Evolutionary conservation across 176 grass and related monocot species (phyloP).

Genomic region (Rhynchospora tenuis): DNA sequence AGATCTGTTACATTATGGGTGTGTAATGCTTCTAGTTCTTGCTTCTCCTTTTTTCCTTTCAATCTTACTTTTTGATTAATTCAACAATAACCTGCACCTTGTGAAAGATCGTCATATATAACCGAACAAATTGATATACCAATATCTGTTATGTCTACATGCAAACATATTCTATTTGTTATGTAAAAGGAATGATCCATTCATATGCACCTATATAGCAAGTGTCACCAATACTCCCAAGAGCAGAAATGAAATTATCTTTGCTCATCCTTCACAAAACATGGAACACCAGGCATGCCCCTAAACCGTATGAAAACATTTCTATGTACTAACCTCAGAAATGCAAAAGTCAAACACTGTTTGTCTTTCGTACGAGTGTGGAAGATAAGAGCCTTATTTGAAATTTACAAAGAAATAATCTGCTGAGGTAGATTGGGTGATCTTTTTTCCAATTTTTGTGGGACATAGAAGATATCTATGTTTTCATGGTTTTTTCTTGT

Average conservation of each 20-base stretch:
- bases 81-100: background rate
- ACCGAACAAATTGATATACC: background rate
- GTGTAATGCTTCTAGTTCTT: conserved; percentile 1
- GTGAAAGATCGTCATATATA: background rate
- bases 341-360: background rate
- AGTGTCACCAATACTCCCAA: background rate
- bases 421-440: background rate
- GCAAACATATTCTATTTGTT: background rate
- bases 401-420: background rate
- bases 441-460: background rate
- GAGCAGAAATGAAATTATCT: background rate
- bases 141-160: background rate
- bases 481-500: background rate
- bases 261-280: background rate
- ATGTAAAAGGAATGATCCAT: conserved; percentile 1
- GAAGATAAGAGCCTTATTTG: background rate
- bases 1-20: conserved; percentile 50
- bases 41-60: background rate
- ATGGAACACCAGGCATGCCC: background rate
- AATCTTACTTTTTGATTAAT: background rate
- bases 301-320: background rate
- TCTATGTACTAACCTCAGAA: background rate
- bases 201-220: background rate
- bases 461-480: background rate
- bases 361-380: background rate